phyloP scores from a whole-genome alignment of 2,329 filamentous ascomycete genomes.

The Colletotrichum echinochloae region DNA sequence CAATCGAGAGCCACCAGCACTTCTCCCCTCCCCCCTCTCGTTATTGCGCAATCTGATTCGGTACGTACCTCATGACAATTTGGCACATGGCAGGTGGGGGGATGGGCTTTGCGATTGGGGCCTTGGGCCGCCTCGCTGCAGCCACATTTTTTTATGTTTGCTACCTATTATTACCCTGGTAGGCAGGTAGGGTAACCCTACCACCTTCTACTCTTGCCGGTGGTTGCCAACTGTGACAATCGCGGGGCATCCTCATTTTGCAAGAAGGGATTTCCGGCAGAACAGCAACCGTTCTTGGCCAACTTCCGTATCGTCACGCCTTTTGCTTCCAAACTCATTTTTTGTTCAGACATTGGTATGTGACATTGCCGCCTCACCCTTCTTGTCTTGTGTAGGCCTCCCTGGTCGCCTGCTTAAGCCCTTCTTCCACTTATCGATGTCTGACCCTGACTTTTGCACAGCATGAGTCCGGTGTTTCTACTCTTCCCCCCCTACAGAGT shows the following conservation, averaged over 20 bases:
- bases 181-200: too few relatives aligned
- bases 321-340: neutral
- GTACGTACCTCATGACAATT: slow-evolving; percentile 26
- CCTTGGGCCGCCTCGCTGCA: slow-evolving; percentile 23
- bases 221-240: slow-evolving; percentile 24
- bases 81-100: slow-evolving; percentile 37
- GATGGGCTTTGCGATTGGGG: slow-evolving; percentile 29
- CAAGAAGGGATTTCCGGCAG: slow-evolving; percentile 24
- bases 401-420: slow-evolving; percentile 1
- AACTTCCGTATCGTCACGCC: neutral
- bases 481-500: neutral
- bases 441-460: slow-evolving; percentile 2
- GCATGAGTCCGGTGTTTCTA: neutral
- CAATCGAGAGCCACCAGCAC: slow-evolving; percentile 19
- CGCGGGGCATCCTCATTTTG: slow-evolving; percentile 17
- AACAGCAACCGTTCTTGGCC: slow-evolving; percentile 5
- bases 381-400: neutral
- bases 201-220: slow-evolving; percentile 11
- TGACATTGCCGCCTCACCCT: neutral
- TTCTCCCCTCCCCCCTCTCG: slow-evolving; percentile 25
- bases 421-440: neutral
- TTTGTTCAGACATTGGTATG: neutral
- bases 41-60: slow-evolving; percentile 38
- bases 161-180: too few relatives aligned
- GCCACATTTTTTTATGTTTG: slow-evolving; percentile 22